Evolutionary conservation across 306 rosid species (phyloP), one percentile per base, ranked within the genome.

Genomic region (Oxytropis ochrocephala): DNA sequence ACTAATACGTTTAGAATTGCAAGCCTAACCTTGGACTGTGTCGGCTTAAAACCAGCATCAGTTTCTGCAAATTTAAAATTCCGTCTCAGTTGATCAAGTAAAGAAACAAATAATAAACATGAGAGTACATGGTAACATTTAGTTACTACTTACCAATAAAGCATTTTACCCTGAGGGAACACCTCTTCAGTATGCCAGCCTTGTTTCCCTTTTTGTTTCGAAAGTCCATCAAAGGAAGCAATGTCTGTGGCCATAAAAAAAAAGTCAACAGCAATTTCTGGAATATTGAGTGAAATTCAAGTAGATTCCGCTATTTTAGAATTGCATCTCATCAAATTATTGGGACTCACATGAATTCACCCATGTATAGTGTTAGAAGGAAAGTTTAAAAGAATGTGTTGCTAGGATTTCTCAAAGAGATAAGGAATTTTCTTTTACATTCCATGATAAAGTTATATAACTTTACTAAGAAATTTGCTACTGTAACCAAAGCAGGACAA

Each of bases 31-130:
- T 88, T 88, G 13, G 85, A 81, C 29, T 61, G 78, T 11, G 87
- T 83, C 32, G 90, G 94, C 72, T 81, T 83, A 73, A 88, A 85
- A 48, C 94, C 94, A 8, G 85, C 90, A 73, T 88, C 94, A 10
- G 87, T 83, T 50, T 88, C 90, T 88, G 85, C 75, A 79, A 70
- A 79, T 55, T 62, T 70, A 19, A 51, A 53, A 58, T 30, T 21
- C 14, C 3, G 36, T 27, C 47, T 51, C n/a, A 70, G 55, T 54
- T 58, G 32, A 42, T 3, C 14, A 49, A 55, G 7, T 16, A 64
- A 29, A 8, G 10, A 43, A 63, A 29, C 49, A 53, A 24, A 36
- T 30, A 53, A 8, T 17, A 32, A n/a, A 5, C 9, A 41, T 6
- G 49, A 21, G 47, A 12, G 50, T 8, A 66, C 14, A 1, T 5